Base-by-base conservation (phyloP, 768 basidiomycete species). In the Leccinellum albellum region DNA sequence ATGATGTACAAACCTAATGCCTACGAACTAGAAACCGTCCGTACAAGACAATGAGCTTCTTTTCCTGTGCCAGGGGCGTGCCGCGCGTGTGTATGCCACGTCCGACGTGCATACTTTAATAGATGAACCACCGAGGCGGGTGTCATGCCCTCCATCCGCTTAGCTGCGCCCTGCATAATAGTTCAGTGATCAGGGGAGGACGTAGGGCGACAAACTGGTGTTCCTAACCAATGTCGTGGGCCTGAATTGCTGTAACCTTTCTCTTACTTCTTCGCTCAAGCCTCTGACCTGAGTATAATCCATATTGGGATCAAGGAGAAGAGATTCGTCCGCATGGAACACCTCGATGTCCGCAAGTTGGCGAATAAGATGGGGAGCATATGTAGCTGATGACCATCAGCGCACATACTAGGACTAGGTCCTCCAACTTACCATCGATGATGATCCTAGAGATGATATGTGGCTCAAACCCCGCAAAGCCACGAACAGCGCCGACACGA, bases 131-230 rank as follows among this genome's bases (percentile, higher is more conserved):
- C 74, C 1, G 84, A 83, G 0, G 86, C 80, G 2, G 93, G 93
- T 3, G 94, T 96, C 82, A 95, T 91, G 8, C 94, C 94, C 67
- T 95, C 93, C 84, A 95, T 93, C 26, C 93, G 78, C 70, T 93
- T 94, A 15, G 89, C 94, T 4, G 89, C 88, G n/a, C 93, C 93
- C 92, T 94, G n/a, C 29, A 53, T 5, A 3, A 48, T 50, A 2
- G 26, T 31, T 32, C 12, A 58, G 45, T 23, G 13, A 56, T 57
- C 52, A 48, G 55, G 32, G 13, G 7, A 46, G 8, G 28, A 32
- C 0, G n/a, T 42, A 32, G 26, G 45, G 20, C 0, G 15, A 5
- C 4, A 3, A 14, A 31, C 2, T 20, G 52, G 3, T 69, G 77
- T 26, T 61, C 62, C 45, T 56, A 15, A 86, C 91, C 54, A 94